phyloP scores from a whole-genome alignment of 139 green algal genomes.

The Chlorella sorokiniana region DNA sequence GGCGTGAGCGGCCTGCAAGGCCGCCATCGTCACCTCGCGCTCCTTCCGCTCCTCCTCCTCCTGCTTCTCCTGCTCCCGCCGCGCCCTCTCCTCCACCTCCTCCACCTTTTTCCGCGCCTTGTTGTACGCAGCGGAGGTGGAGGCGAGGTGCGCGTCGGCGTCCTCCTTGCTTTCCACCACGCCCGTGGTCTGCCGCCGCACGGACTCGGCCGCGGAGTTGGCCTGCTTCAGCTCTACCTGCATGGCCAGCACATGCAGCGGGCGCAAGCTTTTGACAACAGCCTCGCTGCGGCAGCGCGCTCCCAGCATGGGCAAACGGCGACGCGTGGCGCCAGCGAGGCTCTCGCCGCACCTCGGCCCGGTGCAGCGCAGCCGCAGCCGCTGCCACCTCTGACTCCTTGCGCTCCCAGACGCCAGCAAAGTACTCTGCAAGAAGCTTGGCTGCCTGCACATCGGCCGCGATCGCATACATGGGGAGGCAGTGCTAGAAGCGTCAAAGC shows the following conservation, averaged over 20 bases:
- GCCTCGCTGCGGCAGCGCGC: too few species aligned
- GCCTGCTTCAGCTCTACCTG: constrained; percentile 30
- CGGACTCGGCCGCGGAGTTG: not conserved
- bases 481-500: too few species aligned
- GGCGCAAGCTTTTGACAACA: not conserved
- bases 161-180: constrained; percentile 29
- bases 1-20: not conserved
- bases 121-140: not conserved
- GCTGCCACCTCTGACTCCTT: constrained; percentile 15
- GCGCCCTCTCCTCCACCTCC: constrained; percentile 4
- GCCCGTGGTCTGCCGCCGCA: not conserved
- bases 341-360: not conserved
- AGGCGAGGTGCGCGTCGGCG: constrained; percentile 3
- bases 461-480: not conserved
- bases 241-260: not conserved
- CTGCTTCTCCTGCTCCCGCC: constrained; percentile 4
- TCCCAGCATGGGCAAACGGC: too few species aligned
- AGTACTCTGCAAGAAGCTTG: constrained; percentile 25
- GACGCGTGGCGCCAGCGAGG: not conserved
- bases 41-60: not conserved
- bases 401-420: constrained; percentile 13
- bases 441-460: not conserved
- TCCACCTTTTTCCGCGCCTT: constrained; percentile 12
- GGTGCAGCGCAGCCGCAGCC: constrained; percentile 11
- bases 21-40: not conserved